Evolutionary conservation across 1,284 basidiomycete species (phyloP), one percentile per base, ranked within the genome.

Genomic region (Schizopora paradoxa): DNA sequence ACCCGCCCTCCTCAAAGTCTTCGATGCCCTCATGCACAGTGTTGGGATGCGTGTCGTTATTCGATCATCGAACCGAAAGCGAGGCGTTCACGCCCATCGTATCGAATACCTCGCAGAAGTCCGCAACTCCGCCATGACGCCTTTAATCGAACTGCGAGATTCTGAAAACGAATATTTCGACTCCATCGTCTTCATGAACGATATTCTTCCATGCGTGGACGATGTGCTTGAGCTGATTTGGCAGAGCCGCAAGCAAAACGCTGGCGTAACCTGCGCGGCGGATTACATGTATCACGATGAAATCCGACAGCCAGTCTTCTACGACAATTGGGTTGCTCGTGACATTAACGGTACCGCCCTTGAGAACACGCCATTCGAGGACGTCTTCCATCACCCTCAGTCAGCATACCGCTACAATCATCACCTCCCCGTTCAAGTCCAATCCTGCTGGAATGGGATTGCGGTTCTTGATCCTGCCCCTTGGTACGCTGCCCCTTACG

Each of bases 271-370:
- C 14, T 96, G 93, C 61, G 93, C 93, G 0, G 84, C 92, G 1
- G 93, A 97, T 65, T 96, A 96, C 69, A 96, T 96, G 89, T 97
- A 91, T 69, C 93, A 96, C 68, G 81, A 92, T 37, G 91, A 95
- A 48, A 87, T 96, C 51, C 77, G 78, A 14, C 74, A 89, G 0
- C 92, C 92, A 1, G 92, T 96, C 18, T 96, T 96, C 66, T 95
- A 96, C 68, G 93, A 96, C 62, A 96, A 95, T 65, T 96, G 93
- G 93, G 93, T 97, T 27, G 92, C 93, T 1, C 79, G 93, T 38
- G 93, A 97, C 65, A 90, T 96, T 69, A 97, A 97, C 66, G 93
- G 93, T 27, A 96, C 93, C 0, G 93, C 93, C 1, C 74, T 97
- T 45, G 93, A 96, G 65, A 97, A 97, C 62, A 92, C 91, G 0